Conservation (phyloP, 1,284 basidiomycete species). For the Entoloma clypeatum region DNA sequence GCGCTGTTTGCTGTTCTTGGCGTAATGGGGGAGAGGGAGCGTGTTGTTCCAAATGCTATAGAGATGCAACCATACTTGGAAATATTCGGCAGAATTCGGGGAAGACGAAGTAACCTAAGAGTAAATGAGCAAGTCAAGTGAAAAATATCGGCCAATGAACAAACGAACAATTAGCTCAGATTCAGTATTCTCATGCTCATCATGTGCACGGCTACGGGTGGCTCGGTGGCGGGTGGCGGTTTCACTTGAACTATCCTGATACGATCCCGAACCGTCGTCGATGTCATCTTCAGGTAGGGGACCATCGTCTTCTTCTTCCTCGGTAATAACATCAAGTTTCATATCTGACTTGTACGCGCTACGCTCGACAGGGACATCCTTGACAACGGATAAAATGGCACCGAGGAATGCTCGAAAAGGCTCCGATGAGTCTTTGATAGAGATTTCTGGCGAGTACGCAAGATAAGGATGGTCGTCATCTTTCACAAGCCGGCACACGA, state of each 20-base stretch:
- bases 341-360: constrained; percentile 8
- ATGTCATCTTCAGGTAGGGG: constrained; percentile 13
- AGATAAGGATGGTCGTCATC: constrained; percentile 7
- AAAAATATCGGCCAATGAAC: constrained; percentile 8
- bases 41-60: constrained; percentile 12
- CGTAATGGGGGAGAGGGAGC: constrained; percentile 10
- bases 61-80: constrained; percentile 15
- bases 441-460: constrained; percentile 4
- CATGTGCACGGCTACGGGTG: constrained; percentile 7
- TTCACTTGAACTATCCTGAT: constrained; percentile 7
- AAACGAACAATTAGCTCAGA: constrained; percentile 14
- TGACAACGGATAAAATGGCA: constrained; percentile 15
- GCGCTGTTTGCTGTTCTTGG: constrained; percentile 10
- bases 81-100: constrained; percentile 13
- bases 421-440: constrained; percentile 9
- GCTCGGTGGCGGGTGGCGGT: background rate
- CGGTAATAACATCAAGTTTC: constrained; percentile 14
- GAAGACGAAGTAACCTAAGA: constrained; percentile 15
- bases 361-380: constrained; percentile 8
- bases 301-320: constrained; percentile 11
- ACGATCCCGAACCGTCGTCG: constrained; percentile 14
- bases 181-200: constrained; percentile 1
- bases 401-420: constrained; percentile 16
- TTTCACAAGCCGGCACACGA: constrained; percentile 14
- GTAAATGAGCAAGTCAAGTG: constrained; percentile 9